phyloP scores from a whole-genome alignment of 106 monocot genomes.

The Xerophyta viscosa region DNA sequence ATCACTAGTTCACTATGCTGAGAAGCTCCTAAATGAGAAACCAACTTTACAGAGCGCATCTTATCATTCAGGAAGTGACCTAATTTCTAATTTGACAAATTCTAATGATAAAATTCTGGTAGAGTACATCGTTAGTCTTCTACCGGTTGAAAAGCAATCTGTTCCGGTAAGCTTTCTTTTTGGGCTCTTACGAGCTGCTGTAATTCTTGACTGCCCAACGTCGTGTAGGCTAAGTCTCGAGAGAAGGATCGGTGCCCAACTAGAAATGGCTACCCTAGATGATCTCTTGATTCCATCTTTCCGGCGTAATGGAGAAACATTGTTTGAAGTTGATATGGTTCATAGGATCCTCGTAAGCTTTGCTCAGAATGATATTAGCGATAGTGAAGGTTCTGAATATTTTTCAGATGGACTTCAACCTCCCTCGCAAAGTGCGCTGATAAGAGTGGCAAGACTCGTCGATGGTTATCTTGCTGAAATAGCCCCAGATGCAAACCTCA shows the following conservation, averaged over 20 bases:
- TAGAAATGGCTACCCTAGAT: slow-evolving; percentile 46
- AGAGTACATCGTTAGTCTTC: slow-evolving; percentile 30
- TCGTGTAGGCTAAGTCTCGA: slow-evolving; percentile 43
- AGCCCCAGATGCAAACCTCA: slow-evolving; percentile 46
- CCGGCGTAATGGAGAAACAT: slow-evolving; percentile 17
- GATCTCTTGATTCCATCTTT: slow-evolving; percentile 45
- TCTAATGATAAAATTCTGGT: slow-evolving; percentile 25
- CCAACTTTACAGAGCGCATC: slow-evolving; percentile 4
- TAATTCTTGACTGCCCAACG: slow-evolving; percentile 24
- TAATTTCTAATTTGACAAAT: background rate
- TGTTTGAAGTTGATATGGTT: slow-evolving; percentile 49
- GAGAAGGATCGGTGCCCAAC: slow-evolving; percentile 34
- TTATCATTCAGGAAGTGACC: background rate
- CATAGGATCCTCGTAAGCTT: slow-evolving; percentile 43
- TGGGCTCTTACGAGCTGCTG: slow-evolving; percentile 30
- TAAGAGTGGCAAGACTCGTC: slow-evolving; percentile 36
- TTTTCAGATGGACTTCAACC: slow-evolving; percentile 19
- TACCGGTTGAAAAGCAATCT: slow-evolving; percentile 34
- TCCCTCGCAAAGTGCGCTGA: slow-evolving; percentile 38
- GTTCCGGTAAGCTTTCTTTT: slow-evolving; percentile 41
- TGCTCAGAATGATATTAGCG: slow-evolving; percentile 35
- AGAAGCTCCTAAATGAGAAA: slow-evolving; percentile 25
- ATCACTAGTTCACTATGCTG: slow-evolving; percentile 32
- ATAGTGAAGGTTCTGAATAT: slow-evolving; percentile 23
- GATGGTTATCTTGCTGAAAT: slow-evolving; percentile 61